Conservation (phyloP, 2,329 filamentous ascomycete species). For the Neonectria neomacrospora region DNA sequence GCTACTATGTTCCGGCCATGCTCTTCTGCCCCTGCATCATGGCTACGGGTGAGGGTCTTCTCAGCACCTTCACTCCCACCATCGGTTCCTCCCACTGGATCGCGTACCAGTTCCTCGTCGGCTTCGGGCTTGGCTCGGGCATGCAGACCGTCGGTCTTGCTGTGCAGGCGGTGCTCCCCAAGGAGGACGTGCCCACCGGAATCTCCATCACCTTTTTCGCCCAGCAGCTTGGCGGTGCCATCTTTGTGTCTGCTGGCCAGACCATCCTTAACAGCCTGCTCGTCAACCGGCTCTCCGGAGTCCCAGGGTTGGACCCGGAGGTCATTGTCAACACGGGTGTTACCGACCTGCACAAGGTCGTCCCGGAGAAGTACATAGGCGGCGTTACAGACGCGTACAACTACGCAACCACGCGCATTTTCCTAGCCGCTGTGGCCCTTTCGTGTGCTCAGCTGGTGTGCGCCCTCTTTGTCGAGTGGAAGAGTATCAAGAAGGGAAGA, state of each 20-base stretch:
- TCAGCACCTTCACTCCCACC: constrained; percentile 64
- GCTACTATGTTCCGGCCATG: constrained; percentile 71
- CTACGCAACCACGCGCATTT: constrained; percentile 69
- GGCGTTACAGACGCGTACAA: constrained; percentile 74
- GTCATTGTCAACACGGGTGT: constrained; percentile 61
- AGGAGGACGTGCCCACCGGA: constrained; percentile 64
- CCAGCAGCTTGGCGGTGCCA: constrained; percentile 68
- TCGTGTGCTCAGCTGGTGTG: constrained; percentile 66
- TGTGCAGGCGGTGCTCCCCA: constrained; percentile 63
- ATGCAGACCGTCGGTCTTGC: constrained; percentile 69
- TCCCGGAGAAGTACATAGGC: constrained; percentile 60
- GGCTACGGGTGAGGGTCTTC: constrained; percentile 65
- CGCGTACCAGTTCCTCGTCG: constrained; percentile 67
- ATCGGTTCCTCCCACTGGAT: constrained; percentile 66
- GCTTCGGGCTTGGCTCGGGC: constrained; percentile 67
- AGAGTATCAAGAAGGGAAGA: constrained; percentile 68
- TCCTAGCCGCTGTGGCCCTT: constrained; percentile 70
- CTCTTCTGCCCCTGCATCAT: constrained; percentile 61
- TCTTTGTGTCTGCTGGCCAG: constrained; percentile 68
- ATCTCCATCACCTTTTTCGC: constrained; percentile 67
- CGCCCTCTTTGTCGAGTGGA: constrained; percentile 72
- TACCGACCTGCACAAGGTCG: constrained; percentile 68
- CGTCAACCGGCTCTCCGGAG: constrained; percentile 49
- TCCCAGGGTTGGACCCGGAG: constrained; percentile 57
- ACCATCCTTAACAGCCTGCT: constrained; percentile 62